Base-by-base conservation (phyloP, 441 rosid species). In the Breynia disticha region DNA sequence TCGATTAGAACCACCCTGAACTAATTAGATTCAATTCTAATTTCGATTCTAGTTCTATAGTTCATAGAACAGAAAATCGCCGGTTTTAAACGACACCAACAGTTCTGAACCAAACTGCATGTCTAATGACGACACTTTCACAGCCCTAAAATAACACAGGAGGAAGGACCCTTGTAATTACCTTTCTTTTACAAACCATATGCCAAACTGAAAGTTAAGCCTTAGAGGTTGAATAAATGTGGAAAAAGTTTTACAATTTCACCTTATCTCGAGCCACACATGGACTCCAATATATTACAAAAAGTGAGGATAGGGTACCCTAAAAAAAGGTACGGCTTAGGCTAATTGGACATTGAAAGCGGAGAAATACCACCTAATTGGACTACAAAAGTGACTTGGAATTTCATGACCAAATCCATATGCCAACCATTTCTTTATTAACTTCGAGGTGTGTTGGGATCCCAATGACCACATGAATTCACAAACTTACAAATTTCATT, bases 261-360 rank as follows among this genome's bases (percentile, higher is more conserved):
- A 46, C 43, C 50, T 28, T 63, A 18, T 73, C 83, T 78, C 71
- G 79, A 72, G 79, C 80, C 77, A 69, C 76, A 67, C 66, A 75
- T 58, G 67, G 54, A 19, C 16, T 14, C 37, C 21, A 16, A 50
- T 9, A 50, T 12, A 50, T n/a, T 12, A 1, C 11, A 21, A 14
- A 7, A 13, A 14, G 6, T 20, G 22, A 20, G 16, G 53, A 46
- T 19, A 37, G 63, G 59, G 55, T 49, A 18, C 42, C 54, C 53
- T 56, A 39, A 48, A 50, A 28, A 28, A n/a, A 46, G 49, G 63
- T 15, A 46, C 52, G 70, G 71, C 71, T 74, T 63, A n/a, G 70
- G 71, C 63, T 51, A 38, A 43, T 16, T 8, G 16, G 54, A 53
- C 50, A 46, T 55, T 5, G 58, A 63, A 62, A 66, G 38, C 11